Evolutionary conservation across 23 red algal genomes (phyloP).

Genomic region (Gracilaria vermiculophylla): DNA sequence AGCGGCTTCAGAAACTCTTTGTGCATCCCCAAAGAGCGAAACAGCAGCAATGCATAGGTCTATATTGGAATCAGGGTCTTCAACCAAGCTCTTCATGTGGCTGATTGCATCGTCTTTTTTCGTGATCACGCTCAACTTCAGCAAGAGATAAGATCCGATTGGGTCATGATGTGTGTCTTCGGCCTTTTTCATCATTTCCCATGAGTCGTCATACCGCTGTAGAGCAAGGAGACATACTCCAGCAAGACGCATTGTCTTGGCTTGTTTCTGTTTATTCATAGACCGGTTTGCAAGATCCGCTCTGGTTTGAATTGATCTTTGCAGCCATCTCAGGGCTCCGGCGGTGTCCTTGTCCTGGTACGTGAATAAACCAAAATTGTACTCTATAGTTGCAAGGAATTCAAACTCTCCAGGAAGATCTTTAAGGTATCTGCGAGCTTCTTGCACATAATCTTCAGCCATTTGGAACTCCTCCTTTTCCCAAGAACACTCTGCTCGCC

Average conservation of each 20-base stretch:
- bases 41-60: conserved; percentile 56
- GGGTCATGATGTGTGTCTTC: conserved; percentile 62
- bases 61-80: conserved; percentile 29
- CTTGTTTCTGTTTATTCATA: conserved; percentile 57
- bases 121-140: conserved; percentile 67
- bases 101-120: conserved; percentile 28
- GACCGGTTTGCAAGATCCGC: conserved; percentile 15
- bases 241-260: conserved; percentile 55
- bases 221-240: conserved; percentile 70
- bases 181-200: conserved; percentile 60
- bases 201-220: conserved; percentile 58
- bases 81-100: conserved; percentile 26
- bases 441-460: conserved; percentile 41
- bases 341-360: conserved; percentile 53
- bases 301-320: conserved; percentile 58
- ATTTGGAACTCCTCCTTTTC: conserved; percentile 33
- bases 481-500: conserved; percentile 69
- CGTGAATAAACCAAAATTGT: conserved; percentile 67
- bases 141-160: conserved; percentile 57
- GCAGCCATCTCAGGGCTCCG: conserved; percentile 55
- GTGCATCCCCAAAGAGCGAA: conserved; percentile 58
- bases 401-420: conserved; percentile 60
- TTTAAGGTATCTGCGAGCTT: conserved; percentile 36
- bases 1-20: conserved; percentile 60
- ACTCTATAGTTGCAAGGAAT: conserved; percentile 65